Conservation (phyloP, 129 eudicot species). For the Rutidosis leptorrhynchoides region DNA sequence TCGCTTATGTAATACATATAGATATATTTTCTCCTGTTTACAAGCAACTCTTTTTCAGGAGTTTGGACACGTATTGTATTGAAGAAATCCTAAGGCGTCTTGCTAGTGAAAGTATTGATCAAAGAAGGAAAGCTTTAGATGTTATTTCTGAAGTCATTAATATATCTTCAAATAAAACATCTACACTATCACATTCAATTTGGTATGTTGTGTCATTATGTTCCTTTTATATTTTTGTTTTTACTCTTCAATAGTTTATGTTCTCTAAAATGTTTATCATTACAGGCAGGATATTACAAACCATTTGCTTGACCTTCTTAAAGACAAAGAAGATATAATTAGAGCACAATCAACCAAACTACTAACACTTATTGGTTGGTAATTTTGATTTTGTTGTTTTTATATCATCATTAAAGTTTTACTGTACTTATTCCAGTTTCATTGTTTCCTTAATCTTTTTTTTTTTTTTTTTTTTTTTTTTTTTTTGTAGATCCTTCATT, state of each 20-base stretch:
- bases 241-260: neutral
- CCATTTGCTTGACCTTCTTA: slow-evolving; percentile 57
- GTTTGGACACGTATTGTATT: slow-evolving; percentile 53
- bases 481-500: slow-evolving; percentile 60
- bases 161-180: slow-evolving; percentile 38
- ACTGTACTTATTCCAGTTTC: too few species aligned
- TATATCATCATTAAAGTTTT: neutral
- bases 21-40: slow-evolving; percentile 12
- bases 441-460: too few species aligned
- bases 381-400: neutral
- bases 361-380: slow-evolving; percentile 67
- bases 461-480: neutral
- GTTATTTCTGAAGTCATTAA: slow-evolving; percentile 56
- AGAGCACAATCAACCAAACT: slow-evolving; percentile 49
- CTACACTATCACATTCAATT: slow-evolving; percentile 37
- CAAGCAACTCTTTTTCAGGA: slow-evolving; percentile 43
- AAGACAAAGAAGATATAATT: slow-evolving; percentile 58
- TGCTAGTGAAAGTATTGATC: slow-evolving; percentile 43
- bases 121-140: slow-evolving; percentile 76
- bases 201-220: slow-evolving; percentile 40
- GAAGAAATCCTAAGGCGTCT: slow-evolving; percentile 61
- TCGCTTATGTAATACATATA: too few species aligned
- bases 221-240: neutral
- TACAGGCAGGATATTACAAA: slow-evolving; percentile 76
- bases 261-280: slow-evolving; percentile 23